phyloP scores from a whole-genome alignment of 164 flowering plant species.

The Akebia trifoliata region DNA sequence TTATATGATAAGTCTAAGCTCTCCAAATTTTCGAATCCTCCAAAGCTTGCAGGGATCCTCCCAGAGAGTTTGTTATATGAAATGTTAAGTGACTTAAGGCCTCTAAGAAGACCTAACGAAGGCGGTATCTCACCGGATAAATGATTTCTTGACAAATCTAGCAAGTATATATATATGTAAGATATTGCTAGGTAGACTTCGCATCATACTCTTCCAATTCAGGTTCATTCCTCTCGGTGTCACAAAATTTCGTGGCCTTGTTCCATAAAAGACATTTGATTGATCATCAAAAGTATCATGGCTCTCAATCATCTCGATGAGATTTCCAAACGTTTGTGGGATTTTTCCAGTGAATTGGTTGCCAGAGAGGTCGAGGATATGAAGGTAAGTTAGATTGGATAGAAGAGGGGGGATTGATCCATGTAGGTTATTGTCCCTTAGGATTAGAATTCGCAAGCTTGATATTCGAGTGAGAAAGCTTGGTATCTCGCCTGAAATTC shows the following conservation, averaged over 20 bases:
- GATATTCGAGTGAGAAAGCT: constrained; percentile 28
- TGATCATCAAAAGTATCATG: constrained; percentile 35
- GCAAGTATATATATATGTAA: constrained; percentile 36
- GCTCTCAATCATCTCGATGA: constrained; percentile 34
- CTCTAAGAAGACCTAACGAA: constrained; percentile 34
- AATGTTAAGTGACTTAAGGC: constrained; percentile 41
- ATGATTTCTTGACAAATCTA: constrained; percentile 44
- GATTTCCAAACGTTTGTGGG: constrained; percentile 28
- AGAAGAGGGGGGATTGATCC: constrained; percentile 31
- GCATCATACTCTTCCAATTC: constrained; percentile 47
- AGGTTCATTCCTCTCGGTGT: no score
- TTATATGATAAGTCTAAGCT: constrained; percentile 44
- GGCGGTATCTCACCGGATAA: constrained; percentile 40
- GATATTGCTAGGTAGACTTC: constrained; percentile 26
- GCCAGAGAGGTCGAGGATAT: constrained; percentile 41
- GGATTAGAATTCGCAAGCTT: constrained; percentile 36
- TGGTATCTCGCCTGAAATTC: constrained; percentile 36
- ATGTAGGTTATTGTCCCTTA: constrained; percentile 33
- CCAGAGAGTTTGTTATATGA: constrained; percentile 39
- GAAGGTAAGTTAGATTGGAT: constrained; percentile 30
- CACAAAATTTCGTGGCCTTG: no score
- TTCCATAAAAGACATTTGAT: no score
- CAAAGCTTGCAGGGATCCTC: constrained; percentile 33
- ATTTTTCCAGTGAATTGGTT: constrained; percentile 35
- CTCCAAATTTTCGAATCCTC: constrained; percentile 36